phyloP scores from a whole-genome alignment of 148 eudicot species.

The Fagopyrum esculentum region DNA sequence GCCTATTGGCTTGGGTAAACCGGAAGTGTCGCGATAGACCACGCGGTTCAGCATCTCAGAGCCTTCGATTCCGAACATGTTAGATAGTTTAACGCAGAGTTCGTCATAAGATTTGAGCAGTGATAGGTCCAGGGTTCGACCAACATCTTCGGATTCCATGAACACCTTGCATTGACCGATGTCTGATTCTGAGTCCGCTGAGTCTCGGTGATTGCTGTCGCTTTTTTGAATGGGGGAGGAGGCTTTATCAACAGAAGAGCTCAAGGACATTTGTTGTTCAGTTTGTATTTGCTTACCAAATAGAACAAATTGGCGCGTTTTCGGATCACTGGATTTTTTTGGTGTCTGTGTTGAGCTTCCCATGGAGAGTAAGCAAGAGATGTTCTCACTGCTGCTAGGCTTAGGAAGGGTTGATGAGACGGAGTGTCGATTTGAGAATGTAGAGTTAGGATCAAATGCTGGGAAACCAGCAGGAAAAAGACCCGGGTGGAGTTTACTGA shows the following conservation, averaged over 20 bases:
- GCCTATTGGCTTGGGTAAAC: conserved; percentile 53
- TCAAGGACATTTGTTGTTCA: conserved; percentile 55
- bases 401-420: conserved; percentile 29
- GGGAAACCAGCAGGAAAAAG: conserved; percentile 48
- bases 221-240: conserved; percentile 6
- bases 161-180: conserved; percentile 59
- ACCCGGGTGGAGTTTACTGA: conserved; percentile 49
- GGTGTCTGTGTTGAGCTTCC: conserved; percentile 42
- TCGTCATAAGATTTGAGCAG: conserved; percentile 61
- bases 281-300: conserved; percentile 76
- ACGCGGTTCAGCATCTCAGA: conserved; percentile 57
- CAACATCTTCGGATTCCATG: conserved; percentile 60
- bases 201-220: too few species aligned
- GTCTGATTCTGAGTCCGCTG: conserved; percentile 40
- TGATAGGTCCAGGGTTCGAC: conserved; percentile 60
- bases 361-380: conserved; percentile 74
- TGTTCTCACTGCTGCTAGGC: conserved; percentile 35
- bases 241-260: conserved; percentile 38
- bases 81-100: conserved; percentile 44
- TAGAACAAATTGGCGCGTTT: conserved; percentile 53
- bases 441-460: conserved; percentile 27
- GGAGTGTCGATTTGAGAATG: conserved; percentile 27
- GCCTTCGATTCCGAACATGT: conserved; percentile 51
- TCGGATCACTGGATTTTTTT: conserved; percentile 30
- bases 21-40: conserved; percentile 42